Evolutionary conservation across 2,329 filamentous ascomycete species (phyloP).

Genomic region (Fusarium pseudonygamai): DNA sequence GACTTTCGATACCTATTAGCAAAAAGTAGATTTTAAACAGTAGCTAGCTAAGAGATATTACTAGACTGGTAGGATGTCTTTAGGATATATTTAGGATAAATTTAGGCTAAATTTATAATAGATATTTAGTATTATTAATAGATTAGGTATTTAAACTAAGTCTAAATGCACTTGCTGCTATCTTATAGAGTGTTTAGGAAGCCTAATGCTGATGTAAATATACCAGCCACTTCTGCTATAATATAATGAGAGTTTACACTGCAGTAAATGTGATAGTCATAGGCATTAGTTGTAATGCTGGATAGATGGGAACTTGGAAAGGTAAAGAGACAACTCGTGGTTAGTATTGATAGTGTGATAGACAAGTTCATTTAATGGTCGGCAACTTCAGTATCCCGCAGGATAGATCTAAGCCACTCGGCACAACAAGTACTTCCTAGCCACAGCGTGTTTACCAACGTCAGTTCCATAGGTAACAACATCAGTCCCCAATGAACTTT

Average conservation of each 20-base stretch:
- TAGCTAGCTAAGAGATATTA: not conserved
- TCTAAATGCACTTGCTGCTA: fast-evolving
- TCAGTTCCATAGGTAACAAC: fast-evolving
- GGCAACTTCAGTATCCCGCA: not conserved
- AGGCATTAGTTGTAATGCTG: not conserved
- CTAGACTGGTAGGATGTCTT: too few relatives aligned
- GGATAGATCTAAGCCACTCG: not conserved
- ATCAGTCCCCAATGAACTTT: not conserved
- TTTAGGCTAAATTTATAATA: too few relatives aligned
- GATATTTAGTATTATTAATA: too few relatives aligned
- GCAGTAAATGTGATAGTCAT: fast-evolving
- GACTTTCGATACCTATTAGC: not conserved
- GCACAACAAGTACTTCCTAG: not conserved
- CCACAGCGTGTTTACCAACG: not conserved
- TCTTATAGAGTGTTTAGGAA: not conserved
- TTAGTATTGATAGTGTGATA: not conserved
- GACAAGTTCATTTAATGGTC: not conserved
- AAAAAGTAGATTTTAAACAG: not conserved
- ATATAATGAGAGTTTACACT: not conserved
- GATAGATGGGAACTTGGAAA: not conserved
- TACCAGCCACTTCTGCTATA: not conserved
- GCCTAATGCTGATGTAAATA: too few relatives aligned
- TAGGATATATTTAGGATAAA: too few relatives aligned
- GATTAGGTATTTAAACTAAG: not conserved
- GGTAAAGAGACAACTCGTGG: not conserved